Conservation (phyloP, 306 rosid species). For the Alnus glutinosa region DNA sequence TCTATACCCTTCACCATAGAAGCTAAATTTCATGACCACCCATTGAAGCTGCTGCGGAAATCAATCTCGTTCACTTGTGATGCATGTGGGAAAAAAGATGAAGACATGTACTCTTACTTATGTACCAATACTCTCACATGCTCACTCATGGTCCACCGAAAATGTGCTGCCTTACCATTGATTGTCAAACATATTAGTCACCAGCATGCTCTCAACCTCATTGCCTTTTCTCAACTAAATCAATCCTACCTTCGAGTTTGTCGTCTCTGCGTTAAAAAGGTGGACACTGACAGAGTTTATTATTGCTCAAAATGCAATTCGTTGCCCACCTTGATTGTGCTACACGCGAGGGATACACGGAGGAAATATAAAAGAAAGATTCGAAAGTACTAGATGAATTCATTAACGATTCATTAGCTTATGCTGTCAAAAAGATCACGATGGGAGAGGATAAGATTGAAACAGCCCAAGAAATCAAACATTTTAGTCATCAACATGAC, state of each 20-base stretch:
- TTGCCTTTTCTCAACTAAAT: background rate
- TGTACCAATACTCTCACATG: background rate
- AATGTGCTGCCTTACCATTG: accelerated
- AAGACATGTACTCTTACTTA: background rate
- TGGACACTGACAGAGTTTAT: background rate
- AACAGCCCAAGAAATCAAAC: background rate
- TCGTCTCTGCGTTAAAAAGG: background rate
- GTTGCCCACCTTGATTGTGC: background rate
- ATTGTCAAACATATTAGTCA: background rate
- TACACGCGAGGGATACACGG: background rate
- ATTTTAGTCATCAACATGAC: background rate
- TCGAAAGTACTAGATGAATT: background rate
- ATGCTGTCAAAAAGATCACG: background rate
- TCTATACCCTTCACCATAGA: background rate
- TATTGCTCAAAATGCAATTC: background rate
- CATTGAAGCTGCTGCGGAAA: background rate
- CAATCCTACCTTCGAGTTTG: background rate
- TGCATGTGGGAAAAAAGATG: background rate
- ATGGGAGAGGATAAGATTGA: background rate
- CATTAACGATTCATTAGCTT: background rate
- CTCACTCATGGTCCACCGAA: accelerated
- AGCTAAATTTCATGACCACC: background rate
- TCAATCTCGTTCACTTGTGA: accelerated
- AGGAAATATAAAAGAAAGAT: background rate
- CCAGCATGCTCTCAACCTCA: background rate